Base-by-base conservation (phyloP, 805 yeast species). In the Nakazawaea siamensis region DNA sequence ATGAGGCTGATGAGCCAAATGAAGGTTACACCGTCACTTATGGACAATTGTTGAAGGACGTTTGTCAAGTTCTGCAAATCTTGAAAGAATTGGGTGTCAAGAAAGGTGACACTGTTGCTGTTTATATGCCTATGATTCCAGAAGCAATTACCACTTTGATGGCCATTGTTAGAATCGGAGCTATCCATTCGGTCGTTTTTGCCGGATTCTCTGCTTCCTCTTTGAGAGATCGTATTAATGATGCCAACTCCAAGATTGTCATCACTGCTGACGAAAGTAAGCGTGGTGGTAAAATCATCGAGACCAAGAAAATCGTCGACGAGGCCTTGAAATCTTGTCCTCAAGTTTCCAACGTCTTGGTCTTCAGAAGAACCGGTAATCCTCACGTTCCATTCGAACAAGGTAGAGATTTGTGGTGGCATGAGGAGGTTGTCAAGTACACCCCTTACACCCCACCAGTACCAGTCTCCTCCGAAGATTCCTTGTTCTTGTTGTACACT, bases 41-140 rank as follows among this genome's bases (percentile, higher is more conserved):
- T 55, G 80, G 80, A 24, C 81, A 83, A 60, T 66, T 83, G 47
- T 64, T 82, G 45, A 72, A 72, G 45, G 72, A 82, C 47, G 86
- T 82, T 23, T 78, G 76, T 27, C 71, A 73, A 51, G 75, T 79
- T 36, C 81, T 90, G 6, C 84, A 80, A 47, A 79, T 77, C 24
- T 67, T 83, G 52, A 62, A 67, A 45, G 59, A 63, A 40, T 62
- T 77, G 66, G 88, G 88, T 33, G 77, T 82, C 39, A 62, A 66
- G 41, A 83, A 82, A 59, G 92, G 92, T 48, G 94, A 83, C 53
- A 79, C 87, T 13, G 90, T 83, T 38, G 92, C 92, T 17, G 82
- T 83, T 35, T 83, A 83, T 55, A 65, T 83, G 64, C 94, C 94
- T 49, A 83, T 82, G 92, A 79, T 77, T 43, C 81, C 88, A 30